phyloP scores from a whole-genome alignment of 768 basidiomycete genomes.

The Calocera viscosa region DNA sequence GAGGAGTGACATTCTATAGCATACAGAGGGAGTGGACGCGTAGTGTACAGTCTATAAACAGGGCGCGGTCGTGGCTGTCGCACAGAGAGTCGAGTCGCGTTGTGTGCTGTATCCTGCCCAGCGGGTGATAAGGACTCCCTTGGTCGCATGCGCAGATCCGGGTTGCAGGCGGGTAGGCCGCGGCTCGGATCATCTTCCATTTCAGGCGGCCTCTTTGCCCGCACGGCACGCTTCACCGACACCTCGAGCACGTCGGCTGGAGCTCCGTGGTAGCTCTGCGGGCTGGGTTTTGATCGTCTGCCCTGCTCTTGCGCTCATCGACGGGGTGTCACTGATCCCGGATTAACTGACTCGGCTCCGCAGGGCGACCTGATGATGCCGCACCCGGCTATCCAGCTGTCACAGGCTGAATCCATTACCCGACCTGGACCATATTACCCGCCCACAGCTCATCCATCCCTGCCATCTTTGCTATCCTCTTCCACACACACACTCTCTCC shows the following conservation, averaged over 20 bases:
- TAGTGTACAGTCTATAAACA: not conserved
- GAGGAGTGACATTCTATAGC: not conserved
- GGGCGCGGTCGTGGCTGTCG: not conserved
- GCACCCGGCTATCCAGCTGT: not conserved
- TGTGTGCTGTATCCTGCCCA: too few species aligned
- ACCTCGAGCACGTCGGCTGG: not conserved
- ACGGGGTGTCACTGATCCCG: not conserved
- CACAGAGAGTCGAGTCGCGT: too few species aligned
- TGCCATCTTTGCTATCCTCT: not conserved
- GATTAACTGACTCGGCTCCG: not conserved
- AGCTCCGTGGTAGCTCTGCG: not conserved
- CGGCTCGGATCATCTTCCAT: slow-evolving; percentile 6
- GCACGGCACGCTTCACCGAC: too few species aligned
- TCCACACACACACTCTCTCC: not conserved
- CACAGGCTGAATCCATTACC: slow-evolving; percentile 4
- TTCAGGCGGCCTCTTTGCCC: too few species aligned
- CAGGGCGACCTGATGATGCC: not conserved
- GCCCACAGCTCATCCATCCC: not conserved
- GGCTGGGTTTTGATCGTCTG: not conserved
- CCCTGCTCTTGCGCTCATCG: not conserved
- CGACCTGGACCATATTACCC: not conserved
- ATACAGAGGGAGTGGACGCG: not conserved
- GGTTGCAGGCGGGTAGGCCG: not conserved
- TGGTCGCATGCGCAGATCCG: slow-evolving; percentile 7
- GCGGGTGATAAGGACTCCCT: not conserved